phyloP scores from a whole-genome alignment of 2,329 filamentous ascomycete species.

The Neonectria magnoliae region DNA sequence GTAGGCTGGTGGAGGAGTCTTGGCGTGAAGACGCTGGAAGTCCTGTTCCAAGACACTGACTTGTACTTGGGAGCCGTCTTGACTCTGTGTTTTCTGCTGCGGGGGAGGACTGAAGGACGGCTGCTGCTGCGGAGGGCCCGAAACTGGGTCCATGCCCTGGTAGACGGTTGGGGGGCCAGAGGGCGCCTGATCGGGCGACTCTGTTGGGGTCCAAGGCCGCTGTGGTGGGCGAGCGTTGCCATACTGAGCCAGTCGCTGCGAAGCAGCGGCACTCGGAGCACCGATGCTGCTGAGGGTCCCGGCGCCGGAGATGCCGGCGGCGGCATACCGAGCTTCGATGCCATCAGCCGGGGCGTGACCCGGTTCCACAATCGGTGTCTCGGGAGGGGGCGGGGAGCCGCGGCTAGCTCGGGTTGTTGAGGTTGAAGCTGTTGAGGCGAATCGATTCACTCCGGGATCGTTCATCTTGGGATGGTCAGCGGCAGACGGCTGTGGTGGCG shows the following conservation, averaged over 20 bases:
- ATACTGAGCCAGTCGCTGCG: slow-evolving; percentile 85
- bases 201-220: slow-evolving; percentile 94
- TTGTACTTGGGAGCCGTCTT: slow-evolving; percentile 56
- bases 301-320: slow-evolving; percentile 87
- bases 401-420: slow-evolving; percentile 92
- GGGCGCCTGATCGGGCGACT: slow-evolving; percentile 84
- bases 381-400: slow-evolving; percentile 93
- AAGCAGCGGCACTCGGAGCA: slow-evolving; percentile 78
- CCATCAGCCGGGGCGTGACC: slow-evolving; percentile 77
- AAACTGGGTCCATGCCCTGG: slow-evolving; percentile 81
- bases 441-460: slow-evolving; percentile 67
- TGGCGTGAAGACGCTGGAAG: slow-evolving; percentile 82
- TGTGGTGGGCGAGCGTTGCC: slow-evolving; percentile 53
- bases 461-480: slow-evolving; percentile 45
- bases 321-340: slow-evolving; percentile 91
- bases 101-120: slow-evolving; percentile 49
- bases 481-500: slow-evolving; percentile 33
- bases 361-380: slow-evolving; percentile 85
- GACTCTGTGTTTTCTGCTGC: slow-evolving; percentile 49
- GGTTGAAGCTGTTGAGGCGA: slow-evolving; percentile 86
- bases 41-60: slow-evolving; percentile 85
- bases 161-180: slow-evolving; percentile 93
- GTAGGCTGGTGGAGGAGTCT: slow-evolving; percentile 94
- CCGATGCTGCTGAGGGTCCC: slow-evolving; percentile 81
- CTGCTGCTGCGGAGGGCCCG: slow-evolving; percentile 57